Conservation (phyloP, 2,329 filamentous ascomycete genomes). For the Coleophoma cylindrospora region DNA sequence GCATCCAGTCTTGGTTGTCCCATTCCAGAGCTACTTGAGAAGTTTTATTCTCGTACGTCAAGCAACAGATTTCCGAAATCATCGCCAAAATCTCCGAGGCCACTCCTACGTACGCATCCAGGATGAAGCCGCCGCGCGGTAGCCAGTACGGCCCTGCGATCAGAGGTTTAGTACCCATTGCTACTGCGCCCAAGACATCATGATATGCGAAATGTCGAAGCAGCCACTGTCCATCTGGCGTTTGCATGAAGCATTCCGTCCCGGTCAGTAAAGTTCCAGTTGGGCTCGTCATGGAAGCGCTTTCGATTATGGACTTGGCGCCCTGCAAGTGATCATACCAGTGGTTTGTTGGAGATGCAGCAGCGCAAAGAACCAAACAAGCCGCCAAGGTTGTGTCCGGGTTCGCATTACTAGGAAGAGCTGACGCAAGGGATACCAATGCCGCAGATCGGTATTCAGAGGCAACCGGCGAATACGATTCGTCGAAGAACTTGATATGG, state of each 20-base stretch:
- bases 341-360: not conserved
- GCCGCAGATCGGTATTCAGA: not conserved
- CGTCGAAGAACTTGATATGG: slow-evolving; percentile 1
- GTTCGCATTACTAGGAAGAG: not conserved
- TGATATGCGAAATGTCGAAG: slow-evolving; percentile 17
- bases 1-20: not conserved
- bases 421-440: not conserved
- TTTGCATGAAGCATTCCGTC: slow-evolving; percentile 2
- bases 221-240: slow-evolving; percentile 11
- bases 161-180: slow-evolving; percentile 7
- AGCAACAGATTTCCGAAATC: slow-evolving; percentile 3
- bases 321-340: slow-evolving; percentile 4
- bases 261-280: not conserved
- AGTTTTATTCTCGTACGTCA: not conserved
- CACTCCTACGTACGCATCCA: slow-evolving; percentile 10
- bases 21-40: not conserved
- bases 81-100: slow-evolving; percentile 6
- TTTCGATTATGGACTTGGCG: slow-evolving; percentile 3
- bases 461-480: not conserved
- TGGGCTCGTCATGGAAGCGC: not conserved
- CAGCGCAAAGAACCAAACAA: not conserved
- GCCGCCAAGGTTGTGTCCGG: not conserved
- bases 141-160: slow-evolving; percentile 10
- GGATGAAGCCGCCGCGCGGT: not conserved
- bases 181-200: slow-evolving; percentile 12